Evolutionary conservation across 495 filamentous ascomycete genomes (phyloP).

Genomic region (Aspergillus saccharolyticus): DNA sequence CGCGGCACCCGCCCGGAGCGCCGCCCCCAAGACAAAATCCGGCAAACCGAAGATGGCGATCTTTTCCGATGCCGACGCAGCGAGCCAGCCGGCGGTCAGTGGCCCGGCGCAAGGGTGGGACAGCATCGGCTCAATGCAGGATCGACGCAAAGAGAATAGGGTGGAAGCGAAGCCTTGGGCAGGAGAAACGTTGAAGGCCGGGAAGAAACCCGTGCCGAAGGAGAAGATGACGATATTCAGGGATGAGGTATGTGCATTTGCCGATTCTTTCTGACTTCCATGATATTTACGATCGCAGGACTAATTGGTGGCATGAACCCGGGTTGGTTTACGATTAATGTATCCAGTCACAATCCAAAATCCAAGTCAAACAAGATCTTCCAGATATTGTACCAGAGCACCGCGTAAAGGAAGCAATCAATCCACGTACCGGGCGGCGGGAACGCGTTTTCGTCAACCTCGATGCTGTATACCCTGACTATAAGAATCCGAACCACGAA

Average conservation of each 20-base stretch:
- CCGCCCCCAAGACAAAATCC: conserved; percentile 52
- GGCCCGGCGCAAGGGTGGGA: conserved; percentile 75
- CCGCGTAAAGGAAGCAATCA: conserved; percentile 67
- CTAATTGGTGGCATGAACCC: conserved; percentile 74
- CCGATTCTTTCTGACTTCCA: conserved; percentile 40
- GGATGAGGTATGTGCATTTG: conserved; percentile 75
- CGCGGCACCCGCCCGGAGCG: conserved; percentile 37
- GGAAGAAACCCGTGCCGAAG: conserved; percentile 66
- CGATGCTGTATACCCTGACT: conserved; percentile 74
- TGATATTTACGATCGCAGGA: conserved; percentile 93
- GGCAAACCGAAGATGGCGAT: conserved; percentile 81
- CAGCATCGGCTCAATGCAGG: conserved; percentile 75
- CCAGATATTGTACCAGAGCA: conserved; percentile 36
- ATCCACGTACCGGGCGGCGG: conserved; percentile 69
- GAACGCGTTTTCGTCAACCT: conserved; percentile 87
- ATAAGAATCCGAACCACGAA: conserved; percentile 61
- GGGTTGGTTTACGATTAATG: conserved; percentile 51
- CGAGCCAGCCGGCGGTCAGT: conserved; percentile 40
- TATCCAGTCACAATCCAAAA: conserved; percentile 56
- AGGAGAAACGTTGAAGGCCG: conserved; percentile 84
- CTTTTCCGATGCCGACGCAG: conserved; percentile 69
- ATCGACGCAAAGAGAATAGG: conserved; percentile 91
- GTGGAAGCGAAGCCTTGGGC: conserved; percentile 86
- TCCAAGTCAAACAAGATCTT: conserved; percentile 33
- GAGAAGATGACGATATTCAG: conserved; percentile 91